Base-by-base conservation (phyloP, 2,329 filamentous ascomycete genomes). In the Nothophoma quercina region DNA sequence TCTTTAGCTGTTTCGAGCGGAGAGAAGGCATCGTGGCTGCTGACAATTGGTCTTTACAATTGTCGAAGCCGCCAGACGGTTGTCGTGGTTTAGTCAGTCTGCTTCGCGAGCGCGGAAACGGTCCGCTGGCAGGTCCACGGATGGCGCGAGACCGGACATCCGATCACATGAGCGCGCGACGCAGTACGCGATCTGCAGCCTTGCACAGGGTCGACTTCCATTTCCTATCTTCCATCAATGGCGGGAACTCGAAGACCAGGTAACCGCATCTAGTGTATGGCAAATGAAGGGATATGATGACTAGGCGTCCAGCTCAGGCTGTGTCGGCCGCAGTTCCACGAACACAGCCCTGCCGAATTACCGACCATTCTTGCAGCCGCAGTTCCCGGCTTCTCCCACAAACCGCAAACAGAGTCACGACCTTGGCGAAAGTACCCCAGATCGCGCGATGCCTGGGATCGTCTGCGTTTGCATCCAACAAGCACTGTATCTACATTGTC, bases 71-170 rank as follows among this genome's bases (percentile, higher is more conserved):
- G 39, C 36, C 22, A 34, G 38, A 18, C 28, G 30, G 44, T 46
- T 13, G 38, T 38, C 22, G 57, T 62, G 43, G 25, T 43, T 53
- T 64, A 58, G 60, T 62, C 45, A 63, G 56, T 45, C 30, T 42
- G 41, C 28, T 45, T 54, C 45, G 52, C 33, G 40, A 55, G 51
- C 26, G 63, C 65, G 65, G 65, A 66, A 67, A 58, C 55, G 19
- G 9, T 36, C 65, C 65, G 64, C 42, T 43, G n/a, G 45, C 22
- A 8, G 26, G 12, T 25, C 6, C 23, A 45, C 50, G 38, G 50
- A 38, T 32, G 21, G 16, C 16, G 25, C 18, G 12, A 19, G 34
- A 33, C 25, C 25, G 25, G 33, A 6, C 12, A 33, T 34, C 50
- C 50, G 52, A 39, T 55, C 54, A 55, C 45, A 36, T 41, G 50